Base-by-base conservation (phyloP, 306 rosid genomes). In the Clitoria ternatea region DNA sequence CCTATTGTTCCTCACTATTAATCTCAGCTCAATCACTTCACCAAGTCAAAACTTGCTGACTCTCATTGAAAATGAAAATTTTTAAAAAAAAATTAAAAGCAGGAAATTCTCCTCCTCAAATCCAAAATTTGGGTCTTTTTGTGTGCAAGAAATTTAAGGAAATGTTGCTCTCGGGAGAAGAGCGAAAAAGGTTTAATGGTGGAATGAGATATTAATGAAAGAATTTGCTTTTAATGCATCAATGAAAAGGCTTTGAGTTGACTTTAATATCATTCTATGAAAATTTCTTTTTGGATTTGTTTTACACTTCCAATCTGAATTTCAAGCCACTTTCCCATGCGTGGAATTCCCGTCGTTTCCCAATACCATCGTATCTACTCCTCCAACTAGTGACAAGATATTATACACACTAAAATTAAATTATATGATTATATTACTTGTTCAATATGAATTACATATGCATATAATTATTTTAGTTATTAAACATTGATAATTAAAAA, bases 301-400 rank as follows among this genome's bases (percentile, higher is more conserved):
- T 83, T 81, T 88, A 85, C 85, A 77, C 45, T 12, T 45, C 43
- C 61, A 10, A 42, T 75, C 4, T 65, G 12, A 19, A 18, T 69
- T 69, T 74, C 72, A 81, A 73, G n/a, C 80, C 90, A 88, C 82
- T 81, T 81, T 85, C 87, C 83, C 57, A 76, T 70, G 40, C 61
- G 80, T 68, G 88, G 83, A 61, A 45, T 77, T 75, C 79, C 32
- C 66, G 73, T 77, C 73, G 69, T 84, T 61, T 86, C 75, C 83
- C 82, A 83, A 73, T 77, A 80, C 37, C 87, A 66, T 26, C 69
- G 73, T 72, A 83, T 81, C 85, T 68, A 65, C 22, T 72, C 76
- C 61, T 70, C 72, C 42, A 2, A n/a, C n/a, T n/a, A n/a, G n/a
- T n/a, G n/a, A n/a, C n/a, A n/a, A n/a, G n/a, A n/a, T n/a, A n/a